A percentile compares a stretch with the other conserved stretches of the same genome.
Evolutionary conservation across 257 asterid genomes (phyloP).

Genomic region (Nicotiana tomentosiformis): DNA sequence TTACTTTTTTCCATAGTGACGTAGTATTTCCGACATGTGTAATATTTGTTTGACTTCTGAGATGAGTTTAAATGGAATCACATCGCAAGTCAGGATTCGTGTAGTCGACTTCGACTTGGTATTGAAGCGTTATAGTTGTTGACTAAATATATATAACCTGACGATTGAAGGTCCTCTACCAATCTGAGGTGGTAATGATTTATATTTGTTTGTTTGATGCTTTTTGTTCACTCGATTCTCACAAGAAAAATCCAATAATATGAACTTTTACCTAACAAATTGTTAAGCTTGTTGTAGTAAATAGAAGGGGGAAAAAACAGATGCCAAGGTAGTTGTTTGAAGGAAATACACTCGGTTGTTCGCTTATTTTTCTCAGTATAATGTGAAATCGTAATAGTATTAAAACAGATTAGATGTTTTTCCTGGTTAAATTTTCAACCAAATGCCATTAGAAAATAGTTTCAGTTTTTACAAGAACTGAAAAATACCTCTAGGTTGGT

Average conservation of each 20-base stretch:
- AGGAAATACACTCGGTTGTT: no score
- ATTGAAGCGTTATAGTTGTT: neutral
- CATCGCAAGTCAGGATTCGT: neutral
- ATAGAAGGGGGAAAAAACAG: no score
- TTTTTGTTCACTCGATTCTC: neutral
- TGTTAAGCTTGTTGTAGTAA: no score
- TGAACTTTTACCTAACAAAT: neutral
- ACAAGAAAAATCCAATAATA: neutral
- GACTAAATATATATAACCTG: neutral
- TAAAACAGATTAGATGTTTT: no score
- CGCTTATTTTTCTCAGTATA: no score
- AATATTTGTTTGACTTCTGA: neutral
- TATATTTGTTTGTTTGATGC: neutral
- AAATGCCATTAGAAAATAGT: no score
- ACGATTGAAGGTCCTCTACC: neutral
- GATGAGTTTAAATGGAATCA: neutral
- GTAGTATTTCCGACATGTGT: neutral
- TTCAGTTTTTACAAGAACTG: no score
- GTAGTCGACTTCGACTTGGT: no score
- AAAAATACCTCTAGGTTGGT: no score
- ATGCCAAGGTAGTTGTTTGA: no score
- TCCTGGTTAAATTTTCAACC: no score
- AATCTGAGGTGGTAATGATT: neutral
- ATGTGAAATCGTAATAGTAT: no score
- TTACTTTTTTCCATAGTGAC: neutral